A percentile compares a stretch with the other conserved stretches of the same genome.
Evolutionary conservation across 1,284 basidiomycete species (phyloP).

Genomic region (Omphalotus olearius): DNA sequence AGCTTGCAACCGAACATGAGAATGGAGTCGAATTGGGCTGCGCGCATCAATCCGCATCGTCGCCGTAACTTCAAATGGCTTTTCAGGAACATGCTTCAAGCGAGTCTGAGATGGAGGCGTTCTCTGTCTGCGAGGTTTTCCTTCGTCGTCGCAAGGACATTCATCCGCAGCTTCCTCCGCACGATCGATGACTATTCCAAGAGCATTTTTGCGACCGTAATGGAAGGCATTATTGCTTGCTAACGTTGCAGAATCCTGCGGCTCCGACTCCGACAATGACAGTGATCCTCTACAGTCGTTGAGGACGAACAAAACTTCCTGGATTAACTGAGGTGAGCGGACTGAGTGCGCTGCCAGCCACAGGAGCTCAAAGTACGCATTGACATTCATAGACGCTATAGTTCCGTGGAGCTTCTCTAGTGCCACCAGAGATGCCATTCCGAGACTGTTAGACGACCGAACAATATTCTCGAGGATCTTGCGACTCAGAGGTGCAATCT

Average conservation of each 20-base stretch:
- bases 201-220: conserved; percentile 50
- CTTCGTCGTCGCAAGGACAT: conserved; percentile 59
- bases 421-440: conserved; percentile 51
- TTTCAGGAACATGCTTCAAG: conserved; percentile 28
- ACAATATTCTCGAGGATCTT: conserved; percentile 44
- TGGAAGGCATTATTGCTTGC: not conserved
- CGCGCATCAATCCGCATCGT: conserved; percentile 50
- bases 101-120: conserved; percentile 36
- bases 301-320: conserved; percentile 55
- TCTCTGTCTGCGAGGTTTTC: conserved; percentile 37
- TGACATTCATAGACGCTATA: conserved; percentile 35
- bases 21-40: conserved; percentile 48
- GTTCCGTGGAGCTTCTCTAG: conserved; percentile 47
- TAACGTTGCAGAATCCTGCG: not conserved
- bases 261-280: conserved; percentile 4
- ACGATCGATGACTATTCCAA: conserved; percentile 53
- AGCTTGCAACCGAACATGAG: conserved; percentile 57
- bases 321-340: conserved; percentile 44
- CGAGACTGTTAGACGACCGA: conserved; percentile 47
- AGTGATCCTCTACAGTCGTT: conserved; percentile 39
- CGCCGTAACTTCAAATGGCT: conserved; percentile 38
- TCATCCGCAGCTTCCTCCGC: conserved; percentile 62
- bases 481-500: conserved; percentile 27
- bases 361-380: conserved; percentile 46
- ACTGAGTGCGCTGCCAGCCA: conserved; percentile 46